phyloP scores from a whole-genome alignment of 371 early-diverging fungal genomes.

The Umbelopsis sp. region DNA sequence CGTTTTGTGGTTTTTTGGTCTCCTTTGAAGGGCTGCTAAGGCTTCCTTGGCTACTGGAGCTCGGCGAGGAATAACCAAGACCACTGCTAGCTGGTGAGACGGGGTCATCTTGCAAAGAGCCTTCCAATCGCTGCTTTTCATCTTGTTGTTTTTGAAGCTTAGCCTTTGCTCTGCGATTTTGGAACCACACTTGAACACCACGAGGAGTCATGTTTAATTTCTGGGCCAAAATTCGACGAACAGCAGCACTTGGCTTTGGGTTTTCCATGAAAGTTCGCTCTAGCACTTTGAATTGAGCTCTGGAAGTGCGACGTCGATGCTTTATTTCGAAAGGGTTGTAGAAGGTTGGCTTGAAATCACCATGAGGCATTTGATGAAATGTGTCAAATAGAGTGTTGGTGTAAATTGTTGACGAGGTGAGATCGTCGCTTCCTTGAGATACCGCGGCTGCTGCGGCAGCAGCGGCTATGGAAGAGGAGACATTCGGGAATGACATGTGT shows the following conservation, averaged over 20 bases:
- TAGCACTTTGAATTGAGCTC: constrained; percentile 68
- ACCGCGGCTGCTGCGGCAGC: background rate
- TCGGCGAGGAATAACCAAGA: constrained; percentile 3
- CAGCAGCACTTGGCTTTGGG: constrained; percentile 71
- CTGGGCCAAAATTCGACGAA: constrained; percentile 69
- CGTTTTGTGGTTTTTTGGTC: background rate
- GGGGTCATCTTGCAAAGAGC: constrained; percentile 3
- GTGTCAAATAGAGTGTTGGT: constrained; percentile 36
- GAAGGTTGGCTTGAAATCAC: constrained; percentile 70
- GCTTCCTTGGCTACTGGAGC: constrained; percentile 8
- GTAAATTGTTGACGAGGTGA: constrained; percentile 20
- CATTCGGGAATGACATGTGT: constrained; percentile 9
- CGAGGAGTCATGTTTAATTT: constrained; percentile 87
- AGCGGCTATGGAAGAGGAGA: constrained; percentile 1
- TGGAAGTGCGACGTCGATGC: constrained; percentile 76
- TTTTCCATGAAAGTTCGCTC: constrained; percentile 71
- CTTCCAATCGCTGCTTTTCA: constrained; percentile 26
- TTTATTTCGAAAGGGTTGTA: constrained; percentile 83
- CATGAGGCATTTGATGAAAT: constrained; percentile 58
- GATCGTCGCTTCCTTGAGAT: constrained; percentile 16
- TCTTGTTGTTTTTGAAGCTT: constrained; percentile 33
- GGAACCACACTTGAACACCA: constrained; percentile 98
- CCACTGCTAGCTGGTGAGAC: constrained; percentile 3
- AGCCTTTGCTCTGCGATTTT: constrained; percentile 93
- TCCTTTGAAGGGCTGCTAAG: background rate